These are phyloP conservation scores for Camelina hispida DNA, from an alignment of 345 rosid species.

Conservation along the genomic window DNA sequence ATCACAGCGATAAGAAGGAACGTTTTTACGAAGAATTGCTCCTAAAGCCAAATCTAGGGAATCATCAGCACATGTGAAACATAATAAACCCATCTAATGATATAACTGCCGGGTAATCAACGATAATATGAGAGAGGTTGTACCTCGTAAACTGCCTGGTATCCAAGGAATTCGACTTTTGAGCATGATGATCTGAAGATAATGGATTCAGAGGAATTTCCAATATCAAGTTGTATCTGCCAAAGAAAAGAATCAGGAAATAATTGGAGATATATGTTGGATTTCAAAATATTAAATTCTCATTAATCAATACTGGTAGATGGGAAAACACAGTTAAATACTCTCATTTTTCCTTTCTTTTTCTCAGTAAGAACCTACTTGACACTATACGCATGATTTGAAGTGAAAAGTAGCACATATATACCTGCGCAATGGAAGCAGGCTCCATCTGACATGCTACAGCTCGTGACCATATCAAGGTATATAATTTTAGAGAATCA, in stretches of 20 bases:
- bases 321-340: background rate
- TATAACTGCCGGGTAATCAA: conserved; percentile 15
- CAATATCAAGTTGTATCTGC: conserved; percentile 80
- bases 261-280: background rate
- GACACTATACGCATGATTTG: conserved; percentile 23
- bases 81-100: conserved; percentile 11
- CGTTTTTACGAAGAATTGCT: background rate
- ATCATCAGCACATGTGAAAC: conserved; percentile 16
- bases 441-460: conserved; percentile 98
- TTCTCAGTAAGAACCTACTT: conserved; percentile 20
- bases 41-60: conserved; percentile 24
- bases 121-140: conserved; percentile 10
- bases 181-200: conserved; percentile 76
- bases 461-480: conserved; percentile 92
- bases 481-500: conserved; percentile 86
- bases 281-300: conserved; percentile 6
- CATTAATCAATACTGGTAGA: background rate
- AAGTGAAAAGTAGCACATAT: conserved; percentile 7
- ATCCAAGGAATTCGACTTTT: conserved; percentile 74
- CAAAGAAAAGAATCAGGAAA: conserved; percentile 25
- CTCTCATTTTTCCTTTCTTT: background rate
- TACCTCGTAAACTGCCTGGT: conserved; percentile 89
- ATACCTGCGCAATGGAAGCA: conserved; percentile 71
- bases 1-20: background rate
- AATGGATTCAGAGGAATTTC: conserved; percentile 61